Evolutionary conservation across 805 yeast species (phyloP).

Genomic region (Metschnikowia kunwiensis): DNA sequence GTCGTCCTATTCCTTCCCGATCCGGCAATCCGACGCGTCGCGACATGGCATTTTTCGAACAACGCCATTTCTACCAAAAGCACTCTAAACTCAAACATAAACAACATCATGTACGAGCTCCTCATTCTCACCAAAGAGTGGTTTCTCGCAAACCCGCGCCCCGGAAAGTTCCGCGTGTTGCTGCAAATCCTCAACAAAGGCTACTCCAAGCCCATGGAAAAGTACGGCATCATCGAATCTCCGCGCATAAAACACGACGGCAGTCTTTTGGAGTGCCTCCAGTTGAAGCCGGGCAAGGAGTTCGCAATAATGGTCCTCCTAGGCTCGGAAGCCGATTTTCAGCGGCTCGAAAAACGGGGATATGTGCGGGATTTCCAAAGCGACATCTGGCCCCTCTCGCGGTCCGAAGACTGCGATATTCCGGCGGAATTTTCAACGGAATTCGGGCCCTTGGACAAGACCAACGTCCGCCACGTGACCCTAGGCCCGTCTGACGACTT

Average conservation of each 20-base stretch:
- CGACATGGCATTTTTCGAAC: no score
- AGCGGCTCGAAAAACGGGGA: constrained; percentile 23
- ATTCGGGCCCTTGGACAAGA: constrained; percentile 20
- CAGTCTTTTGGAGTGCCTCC: constrained; percentile 25
- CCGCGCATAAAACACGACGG: constrained; percentile 37
- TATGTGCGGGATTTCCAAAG: constrained; percentile 25
- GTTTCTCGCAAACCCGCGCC: constrained; percentile 14
- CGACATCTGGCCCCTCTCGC: constrained; percentile 20
- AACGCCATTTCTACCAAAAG: no score
- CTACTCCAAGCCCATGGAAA: constrained; percentile 46
- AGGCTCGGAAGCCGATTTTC: constrained; percentile 24
- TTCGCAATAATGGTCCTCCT: constrained; percentile 25
- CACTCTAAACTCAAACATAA: background rate
- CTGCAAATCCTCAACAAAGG: constrained; percentile 45
- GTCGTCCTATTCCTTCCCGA: no score
- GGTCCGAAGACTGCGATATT: constrained; percentile 26
- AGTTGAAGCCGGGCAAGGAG: constrained; percentile 18
- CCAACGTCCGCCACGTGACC: constrained; percentile 17
- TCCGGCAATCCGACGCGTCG: no score
- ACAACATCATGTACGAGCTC: constrained; percentile 24
- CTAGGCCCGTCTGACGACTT: constrained; percentile 21
- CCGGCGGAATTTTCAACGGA: constrained; percentile 21
- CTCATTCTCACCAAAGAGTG: constrained; percentile 24
- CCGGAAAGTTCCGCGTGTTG: constrained; percentile 15
- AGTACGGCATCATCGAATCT: constrained; percentile 40